Evolutionary conservation across 139 green algal genomes (phyloP).

Genomic region (Deuterostichococcus epilithicus): DNA sequence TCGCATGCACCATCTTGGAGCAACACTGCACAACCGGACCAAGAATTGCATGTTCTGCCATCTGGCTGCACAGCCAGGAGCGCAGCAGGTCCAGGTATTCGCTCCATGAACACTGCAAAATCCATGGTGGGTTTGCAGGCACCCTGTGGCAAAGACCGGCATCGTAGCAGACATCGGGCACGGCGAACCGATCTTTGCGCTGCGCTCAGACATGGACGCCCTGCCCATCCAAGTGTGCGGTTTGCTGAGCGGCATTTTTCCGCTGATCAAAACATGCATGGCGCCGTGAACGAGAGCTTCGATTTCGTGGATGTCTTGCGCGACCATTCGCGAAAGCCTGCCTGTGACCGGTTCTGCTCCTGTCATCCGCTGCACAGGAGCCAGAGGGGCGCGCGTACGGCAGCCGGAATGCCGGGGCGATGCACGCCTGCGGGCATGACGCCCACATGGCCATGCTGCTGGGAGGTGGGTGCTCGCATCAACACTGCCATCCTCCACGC

Average conservation of each 20-base stretch:
- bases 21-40: not conserved
- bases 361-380: constrained; percentile 18
- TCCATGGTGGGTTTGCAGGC: constrained; percentile 8
- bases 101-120: not conserved
- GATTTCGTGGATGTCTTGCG: too few species aligned
- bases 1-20: not conserved
- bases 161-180: constrained; percentile 69
- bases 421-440: constrained; percentile 93
- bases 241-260: too few species aligned
- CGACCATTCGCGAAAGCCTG: too few species aligned
- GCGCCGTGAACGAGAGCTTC: too few species aligned
- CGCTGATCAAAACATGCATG: too few species aligned
- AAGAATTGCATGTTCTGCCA: not conserved
- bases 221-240: constrained; percentile 72
- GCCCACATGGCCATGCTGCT: constrained; percentile 31
- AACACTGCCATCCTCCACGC: constrained; percentile 68
- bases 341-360: not conserved
- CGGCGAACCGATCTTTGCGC: constrained; percentile 55
- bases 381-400: constrained; percentile 1
- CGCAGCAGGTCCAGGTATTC: constrained; percentile 1
- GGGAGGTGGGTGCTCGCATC: constrained; percentile 8
- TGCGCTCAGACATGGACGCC: constrained; percentile 89
- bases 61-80: not conserved
- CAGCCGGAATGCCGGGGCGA: constrained; percentile 35
- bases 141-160: constrained; percentile 63